phyloP scores from a whole-genome alignment of 2,329 filamentous ascomycete genomes.

The Colletotrichum sp. region DNA sequence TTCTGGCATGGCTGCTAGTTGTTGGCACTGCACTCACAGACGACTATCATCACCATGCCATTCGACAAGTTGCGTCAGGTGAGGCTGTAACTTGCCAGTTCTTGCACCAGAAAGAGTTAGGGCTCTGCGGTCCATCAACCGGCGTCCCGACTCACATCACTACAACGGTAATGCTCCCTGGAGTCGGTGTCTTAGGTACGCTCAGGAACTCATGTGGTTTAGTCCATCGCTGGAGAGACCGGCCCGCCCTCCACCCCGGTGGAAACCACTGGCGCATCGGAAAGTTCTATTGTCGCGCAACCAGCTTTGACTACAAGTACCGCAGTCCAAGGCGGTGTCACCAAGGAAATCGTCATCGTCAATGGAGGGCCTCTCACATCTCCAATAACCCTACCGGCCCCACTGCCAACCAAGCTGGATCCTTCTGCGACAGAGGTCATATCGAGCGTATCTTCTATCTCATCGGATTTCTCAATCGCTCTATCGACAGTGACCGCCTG shows the following conservation, averaged over 20 bases:
- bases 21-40: background rate
- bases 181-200: background rate
- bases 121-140: background rate
- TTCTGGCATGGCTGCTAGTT: background rate
- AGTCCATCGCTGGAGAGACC: background rate
- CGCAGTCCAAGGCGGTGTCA: background rate
- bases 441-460: background rate
- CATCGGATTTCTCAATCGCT: background rate
- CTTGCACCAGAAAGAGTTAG: background rate
- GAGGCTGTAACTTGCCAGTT: background rate
- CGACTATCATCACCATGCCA: accelerated
- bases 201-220: background rate
- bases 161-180: background rate
- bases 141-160: background rate
- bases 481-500: background rate
- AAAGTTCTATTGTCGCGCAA: background rate
- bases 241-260: background rate
- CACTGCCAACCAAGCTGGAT: background rate
- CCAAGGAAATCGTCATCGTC: accelerated
- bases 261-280: background rate
- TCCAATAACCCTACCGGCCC: background rate
- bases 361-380: background rate
- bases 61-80: background rate
- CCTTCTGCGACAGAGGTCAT: accelerated
- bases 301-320: background rate